These are phyloP conservation scores for Croton laevigatus DNA, from an alignment of 441 rosid species.

Conservation along the genomic window DNA sequence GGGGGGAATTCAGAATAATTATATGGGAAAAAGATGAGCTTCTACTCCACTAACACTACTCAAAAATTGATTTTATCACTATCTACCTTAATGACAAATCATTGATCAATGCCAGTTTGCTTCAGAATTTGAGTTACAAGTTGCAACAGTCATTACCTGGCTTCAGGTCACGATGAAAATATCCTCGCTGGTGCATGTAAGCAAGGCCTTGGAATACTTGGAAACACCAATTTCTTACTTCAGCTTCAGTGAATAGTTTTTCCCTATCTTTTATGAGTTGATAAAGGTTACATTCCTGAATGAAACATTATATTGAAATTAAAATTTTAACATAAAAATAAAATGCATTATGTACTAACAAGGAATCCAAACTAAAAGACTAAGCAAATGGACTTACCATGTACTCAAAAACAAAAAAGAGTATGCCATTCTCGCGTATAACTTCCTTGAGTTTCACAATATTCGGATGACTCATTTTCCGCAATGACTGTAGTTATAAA, in stretches of 20 bases:
- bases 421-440: slow-evolving; percentile 68
- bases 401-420: slow-evolving; percentile 89
- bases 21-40: neutral
- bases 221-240: slow-evolving; percentile 85
- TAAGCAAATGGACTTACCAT: slow-evolving; percentile 35
- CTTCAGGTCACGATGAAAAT: slow-evolving; percentile 96
- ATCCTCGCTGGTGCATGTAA: slow-evolving; percentile 89
- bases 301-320: neutral
- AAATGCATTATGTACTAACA: neutral
- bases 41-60: neutral
- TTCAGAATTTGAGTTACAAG: neutral
- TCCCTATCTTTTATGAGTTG: slow-evolving; percentile 83
- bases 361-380: neutral
- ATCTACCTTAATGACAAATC: neutral
- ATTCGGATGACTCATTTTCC: slow-evolving; percentile 67
- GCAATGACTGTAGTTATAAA: slow-evolving; percentile 54
- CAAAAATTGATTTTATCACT: neutral
- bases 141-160: slow-evolving; percentile 31
- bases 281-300: slow-evolving; percentile 86
- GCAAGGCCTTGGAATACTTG: slow-evolving; percentile 97
- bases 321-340: neutral
- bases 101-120: neutral
- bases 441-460: slow-evolving; percentile 42
- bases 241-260: slow-evolving; percentile 72
- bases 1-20: neutral